Conservation (phyloP, 2,329 filamentous ascomycete genomes). For the Ophiocordyceps australis region DNA sequence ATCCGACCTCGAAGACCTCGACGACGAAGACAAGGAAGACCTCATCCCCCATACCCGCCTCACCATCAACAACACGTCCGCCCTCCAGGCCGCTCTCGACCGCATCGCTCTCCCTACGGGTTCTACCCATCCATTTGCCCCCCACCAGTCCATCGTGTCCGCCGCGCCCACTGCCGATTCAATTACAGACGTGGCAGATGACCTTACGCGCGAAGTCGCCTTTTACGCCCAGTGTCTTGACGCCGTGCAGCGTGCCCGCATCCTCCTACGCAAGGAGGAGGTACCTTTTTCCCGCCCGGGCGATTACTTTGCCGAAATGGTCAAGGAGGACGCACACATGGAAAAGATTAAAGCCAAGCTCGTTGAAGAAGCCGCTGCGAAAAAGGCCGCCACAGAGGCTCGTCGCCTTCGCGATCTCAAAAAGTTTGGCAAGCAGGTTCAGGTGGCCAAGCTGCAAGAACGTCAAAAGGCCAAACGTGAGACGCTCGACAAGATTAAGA, state of each 20-base stretch:
- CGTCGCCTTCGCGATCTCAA: conserved; percentile 86
- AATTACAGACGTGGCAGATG: conserved; percentile 75
- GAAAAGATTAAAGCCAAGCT: conserved; percentile 87
- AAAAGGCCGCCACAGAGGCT: conserved; percentile 85
- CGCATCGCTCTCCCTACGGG: conserved; percentile 54
- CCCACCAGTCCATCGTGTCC: conserved; percentile 63
- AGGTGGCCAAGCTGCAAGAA: conserved; percentile 91
- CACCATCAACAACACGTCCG: conserved; percentile 92
- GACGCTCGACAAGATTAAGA: conserved; percentile 88
- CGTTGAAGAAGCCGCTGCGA: conserved; percentile 75
- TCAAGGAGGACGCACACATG: conserved; percentile 98
- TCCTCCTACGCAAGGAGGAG: conserved; percentile 62
- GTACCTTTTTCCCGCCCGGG: conserved; percentile 73
- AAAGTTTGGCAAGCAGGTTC: conserved; percentile 98
- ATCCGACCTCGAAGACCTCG: conserved; percentile 64
- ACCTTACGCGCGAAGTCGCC: conserved; percentile 77
- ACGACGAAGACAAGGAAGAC: conserved; percentile 70
- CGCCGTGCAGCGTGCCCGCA: conserved; percentile 55
- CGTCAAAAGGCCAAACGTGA: conserved; percentile 81
- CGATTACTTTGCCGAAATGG: conserved; percentile 98
- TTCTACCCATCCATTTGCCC: conserved; percentile 57
- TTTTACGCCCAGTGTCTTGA: conserved; percentile 84
- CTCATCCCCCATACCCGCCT: conserved; percentile 80
- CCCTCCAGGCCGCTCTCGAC: conserved; percentile 62
- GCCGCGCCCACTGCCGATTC: conserved; percentile 41